Percentiles rank a stretch among this genome's conserved stretches.
Evolutionary conservation across 1,139 yeast genomes (phyloP).

Genomic region (Suhomyces bribrorum): DNA sequence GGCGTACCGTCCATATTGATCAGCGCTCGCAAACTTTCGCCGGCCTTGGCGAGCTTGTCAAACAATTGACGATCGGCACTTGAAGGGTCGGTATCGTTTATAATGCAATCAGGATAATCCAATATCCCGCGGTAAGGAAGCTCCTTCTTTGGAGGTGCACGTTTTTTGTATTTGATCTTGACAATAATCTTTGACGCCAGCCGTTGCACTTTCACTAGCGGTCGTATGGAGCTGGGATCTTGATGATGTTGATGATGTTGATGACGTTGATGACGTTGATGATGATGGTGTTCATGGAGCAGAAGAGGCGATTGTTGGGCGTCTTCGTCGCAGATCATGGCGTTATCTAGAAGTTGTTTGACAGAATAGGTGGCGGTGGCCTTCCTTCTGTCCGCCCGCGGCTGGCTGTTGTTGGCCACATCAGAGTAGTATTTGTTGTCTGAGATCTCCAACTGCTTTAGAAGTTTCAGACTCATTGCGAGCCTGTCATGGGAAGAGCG

Average conservation of each 20-base stretch:
- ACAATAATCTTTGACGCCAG: slow-evolving; percentile 2
- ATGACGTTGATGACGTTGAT: too few species aligned
- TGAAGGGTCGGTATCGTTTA: slow-evolving; percentile 62
- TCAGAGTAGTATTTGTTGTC: slow-evolving; percentile 29
- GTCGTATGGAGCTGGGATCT: background rate
- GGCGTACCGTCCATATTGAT: slow-evolving; percentile 6
- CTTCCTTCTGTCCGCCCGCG: slow-evolving; percentile 22
- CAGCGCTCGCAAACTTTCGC: slow-evolving; percentile 21
- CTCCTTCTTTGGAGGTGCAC: slow-evolving; percentile 27
- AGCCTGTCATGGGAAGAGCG: slow-evolving; percentile 8
- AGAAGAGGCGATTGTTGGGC: background rate
- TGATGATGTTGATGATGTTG: too few species aligned
- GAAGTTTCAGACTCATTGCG: slow-evolving; percentile 23
- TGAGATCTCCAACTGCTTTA: slow-evolving; percentile 30
- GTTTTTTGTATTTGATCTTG: slow-evolving; percentile 5
- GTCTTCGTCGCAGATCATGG: slow-evolving; percentile 5
- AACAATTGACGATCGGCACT: slow-evolving; percentile 51
- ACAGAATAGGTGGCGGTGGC: slow-evolving; percentile 16
- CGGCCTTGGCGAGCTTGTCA: slow-evolving; percentile 29
- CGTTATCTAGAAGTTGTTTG: slow-evolving; percentile 15
- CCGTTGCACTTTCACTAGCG: slow-evolving; percentile 1
- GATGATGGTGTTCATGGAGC: too few species aligned
- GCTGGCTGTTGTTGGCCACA: slow-evolving; percentile 17
- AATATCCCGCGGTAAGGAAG: slow-evolving; percentile 69
- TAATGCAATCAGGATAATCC: slow-evolving; percentile 59